Conservation (phyloP, 2,329 filamentous ascomycete genomes). For the Macrophomina tecta region DNA sequence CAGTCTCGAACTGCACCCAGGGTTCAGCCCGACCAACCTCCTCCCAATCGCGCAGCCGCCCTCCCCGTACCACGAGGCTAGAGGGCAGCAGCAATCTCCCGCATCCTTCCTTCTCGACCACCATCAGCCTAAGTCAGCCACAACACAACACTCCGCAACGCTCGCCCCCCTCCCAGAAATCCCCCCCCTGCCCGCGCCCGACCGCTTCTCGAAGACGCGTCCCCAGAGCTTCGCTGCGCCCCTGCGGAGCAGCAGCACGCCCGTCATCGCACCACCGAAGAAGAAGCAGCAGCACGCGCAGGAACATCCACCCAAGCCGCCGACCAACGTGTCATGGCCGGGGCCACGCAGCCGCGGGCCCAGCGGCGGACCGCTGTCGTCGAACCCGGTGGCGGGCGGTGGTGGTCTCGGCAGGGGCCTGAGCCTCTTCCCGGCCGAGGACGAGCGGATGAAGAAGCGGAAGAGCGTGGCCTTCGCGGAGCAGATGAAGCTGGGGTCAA, state of each 20-base stretch:
- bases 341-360: not conserved
- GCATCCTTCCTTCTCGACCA: no score
- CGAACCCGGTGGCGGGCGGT: not conserved
- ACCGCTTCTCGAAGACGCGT: slow-evolving; percentile 8
- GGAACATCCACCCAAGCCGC: not conserved
- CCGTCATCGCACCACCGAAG: not conserved
- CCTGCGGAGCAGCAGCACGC: not conserved
- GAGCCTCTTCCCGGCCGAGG: not conserved
- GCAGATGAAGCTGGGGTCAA: not conserved
- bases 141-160: not conserved
- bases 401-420: not conserved
- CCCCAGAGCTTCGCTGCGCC: not conserved
- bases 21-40: not conserved
- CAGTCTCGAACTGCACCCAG: not conserved
- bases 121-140: not conserved
- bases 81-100: not conserved
- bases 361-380: not conserved
- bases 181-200: not conserved
- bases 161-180: slow-evolving; percentile 1
- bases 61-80: not conserved
- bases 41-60: not conserved
- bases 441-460: not conserved
- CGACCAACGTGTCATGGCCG: not conserved
- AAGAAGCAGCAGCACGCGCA: not conserved
- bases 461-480: slow-evolving; percentile 11